Evolutionary conservation across 2,329 filamentous ascomycete species (phyloP), one percentile per base, ranked within the genome.

Genomic region (Ceratocystis smalleyi): DNA sequence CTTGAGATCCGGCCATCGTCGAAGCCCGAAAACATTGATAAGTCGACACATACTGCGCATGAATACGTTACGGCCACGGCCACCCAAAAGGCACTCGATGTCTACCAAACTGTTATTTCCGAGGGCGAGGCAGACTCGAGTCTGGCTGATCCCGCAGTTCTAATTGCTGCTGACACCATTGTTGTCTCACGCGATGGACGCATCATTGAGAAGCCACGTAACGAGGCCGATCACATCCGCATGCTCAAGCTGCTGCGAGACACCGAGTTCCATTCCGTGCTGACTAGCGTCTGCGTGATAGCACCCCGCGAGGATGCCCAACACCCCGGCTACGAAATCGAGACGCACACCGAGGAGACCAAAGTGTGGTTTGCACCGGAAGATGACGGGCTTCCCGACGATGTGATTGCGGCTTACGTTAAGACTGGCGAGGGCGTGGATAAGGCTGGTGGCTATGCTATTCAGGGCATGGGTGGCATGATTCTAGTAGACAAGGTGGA

Each of bases 381-480:
- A 69, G 70, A 71, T 15, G 77, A 81, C 17, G 82, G 82, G 2
- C 72, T 84, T 66, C 76, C 78, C 15, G 92, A 99, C 75, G 91
- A 95, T 66, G 81, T 96, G 69, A 85, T 97, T 66, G 78, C 89
- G 69, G 82, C 77, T 4, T 91, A 91, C 72, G 87, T 91, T 65
- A 81, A 80, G 71, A 96, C 92, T 24, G 81, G 92, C 64, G 94
- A 99, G 77, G 94, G 94, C 1, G 91, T 84, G 10, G 94, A 97
- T 74, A 99, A 97, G 78, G 94, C 94, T 0, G 94, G 94, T 1
- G 94, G 94, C 0, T 99, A 99, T 74, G 94, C 90, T 1, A 83
- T 99, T 63, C 94, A 99, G 75, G 94, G 92, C 0, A 78, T 92
- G 10, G 94, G 89, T 1, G 87, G 88, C 7, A 85, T 96, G 72